Percentiles rank a stretch among this genome's conserved stretches.
Conservation (phyloP, 148 eudicot genomes). For the Vaccinium macrocarpon region DNA sequence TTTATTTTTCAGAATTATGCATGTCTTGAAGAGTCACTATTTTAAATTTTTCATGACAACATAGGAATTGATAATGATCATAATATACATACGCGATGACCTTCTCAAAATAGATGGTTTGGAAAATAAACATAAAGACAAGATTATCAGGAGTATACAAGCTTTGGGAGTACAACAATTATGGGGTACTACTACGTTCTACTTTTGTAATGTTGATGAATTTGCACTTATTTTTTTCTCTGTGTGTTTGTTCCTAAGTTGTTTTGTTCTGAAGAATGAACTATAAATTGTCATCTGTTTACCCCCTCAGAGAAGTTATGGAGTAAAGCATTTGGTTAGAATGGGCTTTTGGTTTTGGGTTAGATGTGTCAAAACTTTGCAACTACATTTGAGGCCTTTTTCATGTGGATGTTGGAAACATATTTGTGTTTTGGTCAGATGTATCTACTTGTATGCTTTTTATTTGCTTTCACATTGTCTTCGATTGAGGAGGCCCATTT, state of each 20-base stretch:
- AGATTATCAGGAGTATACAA: slow-evolving; percentile 37
- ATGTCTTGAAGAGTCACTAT: no score
- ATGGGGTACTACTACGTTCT: slow-evolving; percentile 48
- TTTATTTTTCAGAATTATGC: no score
- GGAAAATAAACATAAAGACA: no score
- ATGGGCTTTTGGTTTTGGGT: not conserved
- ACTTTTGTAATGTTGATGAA: not conserved
- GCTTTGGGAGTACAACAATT: slow-evolving; percentile 72
- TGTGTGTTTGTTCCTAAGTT: not conserved
- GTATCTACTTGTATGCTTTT: not conserved
- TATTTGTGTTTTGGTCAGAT: no score
- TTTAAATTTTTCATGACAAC: no score
- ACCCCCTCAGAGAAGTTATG: not conserved
- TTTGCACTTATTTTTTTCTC: not conserved
- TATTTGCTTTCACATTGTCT: not conserved
- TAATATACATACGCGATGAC: no score
- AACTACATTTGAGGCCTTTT: not conserved
- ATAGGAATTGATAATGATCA: no score
- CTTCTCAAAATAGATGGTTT: no score
- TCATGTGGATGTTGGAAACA: not conserved
- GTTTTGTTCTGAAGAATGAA: slow-evolving; percentile 29
- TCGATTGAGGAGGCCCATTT: no score
- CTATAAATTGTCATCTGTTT: not conserved
- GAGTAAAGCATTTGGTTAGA: not conserved
- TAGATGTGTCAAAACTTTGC: not conserved